These are phyloP conservation scores for Sporothrix pseudoabietina DNA, from an alignment of 2,329 filamentous ascomycete genomes.

Conservation along the genomic window DNA sequence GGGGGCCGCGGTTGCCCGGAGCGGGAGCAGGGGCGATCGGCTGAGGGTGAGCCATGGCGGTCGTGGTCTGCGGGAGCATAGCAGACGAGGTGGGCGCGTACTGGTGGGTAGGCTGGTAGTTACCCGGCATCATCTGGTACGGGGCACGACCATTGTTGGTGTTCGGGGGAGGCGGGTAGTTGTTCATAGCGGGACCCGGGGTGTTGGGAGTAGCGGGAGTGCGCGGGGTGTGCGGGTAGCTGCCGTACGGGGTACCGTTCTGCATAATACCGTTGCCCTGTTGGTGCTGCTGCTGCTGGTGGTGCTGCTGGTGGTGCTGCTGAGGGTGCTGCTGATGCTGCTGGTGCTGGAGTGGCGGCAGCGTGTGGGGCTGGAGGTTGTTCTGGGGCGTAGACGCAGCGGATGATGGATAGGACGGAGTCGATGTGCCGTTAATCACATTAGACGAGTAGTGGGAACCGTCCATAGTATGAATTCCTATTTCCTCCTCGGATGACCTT, in stretches of 20 bases:
- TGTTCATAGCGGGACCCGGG: slow-evolving; percentile 58
- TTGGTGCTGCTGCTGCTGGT: slow-evolving; percentile 31
- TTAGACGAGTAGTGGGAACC: slow-evolving; percentile 39
- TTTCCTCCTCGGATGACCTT: slow-evolving; percentile 28
- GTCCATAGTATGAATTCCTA: slow-evolving; percentile 39
- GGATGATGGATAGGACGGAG: slow-evolving; percentile 39
- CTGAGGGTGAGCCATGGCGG: slow-evolving; percentile 70
- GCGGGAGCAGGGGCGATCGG: slow-evolving; percentile 73
- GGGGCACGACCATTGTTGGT: slow-evolving; percentile 55
- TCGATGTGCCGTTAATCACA: slow-evolving; percentile 41
- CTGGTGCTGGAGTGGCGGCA: slow-evolving; percentile 44
- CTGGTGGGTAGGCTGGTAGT: slow-evolving; percentile 55
- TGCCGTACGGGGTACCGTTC: slow-evolving; percentile 55
- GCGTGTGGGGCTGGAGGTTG: slow-evolving; percentile 38
- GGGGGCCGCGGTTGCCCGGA: slow-evolving; percentile 56
- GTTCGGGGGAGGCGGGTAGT: slow-evolving; percentile 51
- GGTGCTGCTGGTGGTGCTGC: slow-evolving; percentile 40
- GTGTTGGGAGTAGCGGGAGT: slow-evolving; percentile 66
- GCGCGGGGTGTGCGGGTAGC: slow-evolving; percentile 63
- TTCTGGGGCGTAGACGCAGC: slow-evolving; percentile 38
- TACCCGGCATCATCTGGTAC: slow-evolving; percentile 57
- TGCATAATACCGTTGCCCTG: slow-evolving; percentile 52
- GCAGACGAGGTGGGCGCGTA: slow-evolving; percentile 57
- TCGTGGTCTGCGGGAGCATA: slow-evolving; percentile 70
- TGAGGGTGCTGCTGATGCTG: slow-evolving; percentile 45